phyloP scores from a whole-genome alignment of 2,329 filamentous ascomycete genomes.

The Colletotrichum tropicicola region DNA sequence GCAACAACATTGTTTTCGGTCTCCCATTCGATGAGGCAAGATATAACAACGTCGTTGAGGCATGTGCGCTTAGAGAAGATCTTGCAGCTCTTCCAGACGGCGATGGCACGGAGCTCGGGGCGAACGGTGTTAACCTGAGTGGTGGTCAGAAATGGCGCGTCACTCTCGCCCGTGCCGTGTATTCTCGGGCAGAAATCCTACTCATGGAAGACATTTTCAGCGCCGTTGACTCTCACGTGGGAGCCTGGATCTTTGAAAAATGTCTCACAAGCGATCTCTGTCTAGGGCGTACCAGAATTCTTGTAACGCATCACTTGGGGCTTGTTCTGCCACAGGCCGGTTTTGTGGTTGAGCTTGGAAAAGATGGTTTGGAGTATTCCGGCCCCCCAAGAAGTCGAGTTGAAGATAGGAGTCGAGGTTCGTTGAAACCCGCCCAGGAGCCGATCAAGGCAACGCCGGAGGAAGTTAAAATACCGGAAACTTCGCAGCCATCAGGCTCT shows the following conservation, averaged over 20 bases:
- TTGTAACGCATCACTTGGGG: slow-evolving; percentile 83
- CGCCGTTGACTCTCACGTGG: slow-evolving; percentile 82
- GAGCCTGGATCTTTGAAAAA: slow-evolving; percentile 79
- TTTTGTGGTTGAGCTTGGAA: slow-evolving; percentile 77
- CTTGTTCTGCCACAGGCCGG: slow-evolving; percentile 75
- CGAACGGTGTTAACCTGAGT: slow-evolving; percentile 51
- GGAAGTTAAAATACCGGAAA: too few species aligned
- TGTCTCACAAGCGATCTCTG: slow-evolving; percentile 77
- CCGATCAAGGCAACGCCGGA: too few species aligned
- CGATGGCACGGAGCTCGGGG: slow-evolving; percentile 53
- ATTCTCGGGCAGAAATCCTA: slow-evolving; percentile 78
- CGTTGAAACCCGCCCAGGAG: too few species aligned
- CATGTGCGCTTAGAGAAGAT: slow-evolving; percentile 53
- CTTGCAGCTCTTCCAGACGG: slow-evolving; percentile 51
- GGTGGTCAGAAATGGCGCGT: slow-evolving; percentile 57
- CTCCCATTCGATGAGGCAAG: slow-evolving; percentile 46
- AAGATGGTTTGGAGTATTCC: slow-evolving; percentile 70
- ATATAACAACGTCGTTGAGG: slow-evolving; percentile 56
- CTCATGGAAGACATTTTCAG: slow-evolving; percentile 86
- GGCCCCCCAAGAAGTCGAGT: slow-evolving; percentile 62
- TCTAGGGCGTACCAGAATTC: slow-evolving; percentile 74
- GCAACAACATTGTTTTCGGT: slow-evolving; percentile 56
- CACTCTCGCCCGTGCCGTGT: slow-evolving; percentile 54
- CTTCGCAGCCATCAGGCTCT: slow-evolving; percentile 43
- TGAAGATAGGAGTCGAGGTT: too few species aligned